phyloP scores from a whole-genome alignment of 2,329 filamentous ascomycete species.

The Colletotrichum musicola region DNA sequence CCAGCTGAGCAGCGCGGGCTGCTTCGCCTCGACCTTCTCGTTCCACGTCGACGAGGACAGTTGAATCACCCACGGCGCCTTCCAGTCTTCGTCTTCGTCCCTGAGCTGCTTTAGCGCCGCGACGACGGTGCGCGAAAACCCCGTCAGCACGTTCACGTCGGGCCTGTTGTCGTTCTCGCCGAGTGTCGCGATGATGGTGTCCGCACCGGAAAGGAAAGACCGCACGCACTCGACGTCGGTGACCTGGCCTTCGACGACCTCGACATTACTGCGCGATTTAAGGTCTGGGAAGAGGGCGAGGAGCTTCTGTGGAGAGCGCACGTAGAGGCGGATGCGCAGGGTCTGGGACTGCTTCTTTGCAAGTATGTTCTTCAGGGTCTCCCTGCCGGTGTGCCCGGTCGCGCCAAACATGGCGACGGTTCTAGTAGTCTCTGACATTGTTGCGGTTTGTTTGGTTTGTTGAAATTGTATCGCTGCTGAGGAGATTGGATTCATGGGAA shows the following conservation, averaged over 20 bases:
- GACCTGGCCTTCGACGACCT: conserved; percentile 29
- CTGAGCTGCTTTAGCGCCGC: conserved; percentile 15
- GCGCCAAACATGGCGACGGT: conserved; percentile 33
- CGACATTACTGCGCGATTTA: neutral
- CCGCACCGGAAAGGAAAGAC: conserved; percentile 10
- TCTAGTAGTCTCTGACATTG: neutral
- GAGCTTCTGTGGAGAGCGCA: conserved; percentile 24
- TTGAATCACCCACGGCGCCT: conserved; percentile 12
- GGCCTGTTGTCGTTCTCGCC: conserved; percentile 34
- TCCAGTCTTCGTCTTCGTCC: neutral
- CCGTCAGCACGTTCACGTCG: conserved; percentile 8
- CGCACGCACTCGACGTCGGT: conserved; percentile 16
- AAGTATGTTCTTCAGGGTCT: conserved; percentile 25
- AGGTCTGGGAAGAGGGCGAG: conserved; percentile 6
- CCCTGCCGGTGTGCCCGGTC: conserved; percentile 32
- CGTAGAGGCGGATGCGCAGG: conserved; percentile 16
- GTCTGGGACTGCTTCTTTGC: conserved; percentile 3
- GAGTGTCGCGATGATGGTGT: conserved; percentile 28
- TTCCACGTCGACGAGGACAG: conserved; percentile 33
- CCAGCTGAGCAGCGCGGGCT: conserved; percentile 8
- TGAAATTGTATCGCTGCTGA: too few relatives aligned
- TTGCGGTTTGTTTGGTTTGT: neutral
- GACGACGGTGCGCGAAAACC: conserved; percentile 12
- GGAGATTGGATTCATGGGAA: too few relatives aligned
- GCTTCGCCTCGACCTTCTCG: neutral